Evolutionary conservation across 352 stramenopile genomes (phyloP).

Genomic region (Pythium vanterpoolii): DNA sequence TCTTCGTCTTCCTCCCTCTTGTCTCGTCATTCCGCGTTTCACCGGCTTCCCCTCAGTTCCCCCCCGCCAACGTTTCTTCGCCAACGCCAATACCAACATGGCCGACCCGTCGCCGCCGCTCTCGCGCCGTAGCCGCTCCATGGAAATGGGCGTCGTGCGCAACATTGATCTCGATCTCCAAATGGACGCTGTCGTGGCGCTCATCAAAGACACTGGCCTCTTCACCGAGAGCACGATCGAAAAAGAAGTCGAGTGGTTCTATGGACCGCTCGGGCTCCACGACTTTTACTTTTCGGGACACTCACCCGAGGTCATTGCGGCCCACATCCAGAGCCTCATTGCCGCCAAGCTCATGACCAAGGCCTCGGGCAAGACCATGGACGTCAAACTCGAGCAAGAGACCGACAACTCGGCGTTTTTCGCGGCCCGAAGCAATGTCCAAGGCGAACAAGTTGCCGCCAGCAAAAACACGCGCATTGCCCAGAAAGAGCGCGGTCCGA

Average conservation of each 20-base stretch:
- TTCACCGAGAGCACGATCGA: constrained; percentile 60
- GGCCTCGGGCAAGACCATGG: constrained; percentile 63
- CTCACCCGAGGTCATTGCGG: constrained; percentile 54
- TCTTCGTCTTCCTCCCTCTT: neutral
- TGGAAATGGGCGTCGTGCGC: constrained; percentile 53
- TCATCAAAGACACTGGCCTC: constrained; percentile 50
- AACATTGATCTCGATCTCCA: constrained; percentile 52
- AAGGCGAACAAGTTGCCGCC: constrained; percentile 36
- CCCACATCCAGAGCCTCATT: constrained; percentile 77
- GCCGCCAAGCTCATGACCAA: constrained; percentile 82
- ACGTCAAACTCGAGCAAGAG: constrained; percentile 83
- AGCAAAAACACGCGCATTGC: constrained; percentile 46
- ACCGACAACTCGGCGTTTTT: constrained; percentile 73
- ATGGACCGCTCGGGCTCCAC: constrained; percentile 71
- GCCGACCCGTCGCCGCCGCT: constrained; percentile 25
- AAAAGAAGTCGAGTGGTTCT: constrained; percentile 82
- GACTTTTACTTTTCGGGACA: constrained; percentile 84
- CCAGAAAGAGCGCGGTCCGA: constrained; percentile 48
- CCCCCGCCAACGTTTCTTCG: neutral
- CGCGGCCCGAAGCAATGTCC: constrained; percentile 76
- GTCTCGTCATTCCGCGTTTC: constrained; percentile 19
- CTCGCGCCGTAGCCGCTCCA: constrained; percentile 49
- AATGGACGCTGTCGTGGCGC: constrained; percentile 65
- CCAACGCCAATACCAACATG: constrained; percentile 19
- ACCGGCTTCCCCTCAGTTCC: constrained; percentile 2